Evolutionary conservation across 306 rosid species (phyloP).

Genomic region (Sophora flavescens): DNA sequence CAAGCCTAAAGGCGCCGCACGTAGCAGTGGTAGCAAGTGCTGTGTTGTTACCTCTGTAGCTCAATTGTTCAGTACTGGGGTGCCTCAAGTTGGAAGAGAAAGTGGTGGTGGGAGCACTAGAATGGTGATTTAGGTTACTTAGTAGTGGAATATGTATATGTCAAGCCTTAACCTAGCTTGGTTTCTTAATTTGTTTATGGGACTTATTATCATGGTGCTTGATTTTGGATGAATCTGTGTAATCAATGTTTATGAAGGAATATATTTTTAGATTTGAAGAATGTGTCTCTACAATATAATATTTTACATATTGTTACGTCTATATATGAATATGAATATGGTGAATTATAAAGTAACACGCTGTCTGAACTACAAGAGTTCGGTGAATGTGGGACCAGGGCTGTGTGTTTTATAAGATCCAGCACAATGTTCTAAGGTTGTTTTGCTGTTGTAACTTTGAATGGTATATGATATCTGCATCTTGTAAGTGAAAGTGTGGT

Average conservation of each 20-base stretch:
- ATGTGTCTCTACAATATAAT: too few relatives aligned
- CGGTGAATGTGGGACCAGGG: not conserved
- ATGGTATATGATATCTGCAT: not conserved
- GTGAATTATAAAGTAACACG: too few relatives aligned
- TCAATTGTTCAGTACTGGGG: conserved; percentile 64
- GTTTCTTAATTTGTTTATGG: not conserved
- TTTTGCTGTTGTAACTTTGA: not conserved
- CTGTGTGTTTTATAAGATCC: not conserved
- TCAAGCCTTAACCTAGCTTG: not conserved
- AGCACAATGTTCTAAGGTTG: not conserved
- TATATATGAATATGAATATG: too few relatives aligned
- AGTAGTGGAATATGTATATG: not conserved
- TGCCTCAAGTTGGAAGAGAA: conserved; percentile 44
- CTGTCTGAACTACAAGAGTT: not conserved
- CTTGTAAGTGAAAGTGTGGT: not conserved
- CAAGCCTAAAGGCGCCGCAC: not conserved
- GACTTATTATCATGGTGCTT: not conserved
- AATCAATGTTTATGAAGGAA: not conserved
- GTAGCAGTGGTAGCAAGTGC: conserved; percentile 26
- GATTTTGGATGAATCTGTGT: not conserved
- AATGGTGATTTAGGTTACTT: conserved; percentile 37
- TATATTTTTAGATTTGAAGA: not conserved
- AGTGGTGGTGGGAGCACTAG: not conserved
- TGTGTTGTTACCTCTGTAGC: conserved; percentile 72
- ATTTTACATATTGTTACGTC: too few relatives aligned